Conservation (phyloP, 306 rosid species). For the apple (Malus domestica) region DNA sequence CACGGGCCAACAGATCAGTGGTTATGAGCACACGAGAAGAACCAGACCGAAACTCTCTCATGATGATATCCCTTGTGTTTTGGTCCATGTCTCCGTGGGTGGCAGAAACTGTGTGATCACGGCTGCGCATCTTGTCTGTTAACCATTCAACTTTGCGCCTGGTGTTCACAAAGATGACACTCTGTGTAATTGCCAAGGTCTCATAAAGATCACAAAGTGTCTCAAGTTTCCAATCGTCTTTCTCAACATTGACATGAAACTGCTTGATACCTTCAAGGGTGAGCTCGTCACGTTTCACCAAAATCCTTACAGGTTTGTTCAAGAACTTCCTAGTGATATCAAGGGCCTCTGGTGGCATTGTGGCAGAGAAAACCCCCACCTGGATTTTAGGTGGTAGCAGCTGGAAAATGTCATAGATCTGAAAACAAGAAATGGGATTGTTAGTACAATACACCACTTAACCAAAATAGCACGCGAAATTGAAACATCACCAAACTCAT, state of each 20-base stretch:
- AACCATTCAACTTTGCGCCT: constrained; percentile 70
- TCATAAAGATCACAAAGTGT: constrained; percentile 59
- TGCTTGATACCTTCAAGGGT: constrained; percentile 64
- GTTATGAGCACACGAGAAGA: constrained; percentile 68
- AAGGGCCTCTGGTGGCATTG: constrained; percentile 75
- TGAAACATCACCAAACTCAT: background rate
- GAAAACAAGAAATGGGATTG: background rate
- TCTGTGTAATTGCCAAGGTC: constrained; percentile 62
- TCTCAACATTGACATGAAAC: constrained; percentile 52
- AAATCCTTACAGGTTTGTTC: constrained; percentile 60
- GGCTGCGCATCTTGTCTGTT: constrained; percentile 56
- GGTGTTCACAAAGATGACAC: constrained; percentile 63
- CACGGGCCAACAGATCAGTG: constrained; percentile 66
- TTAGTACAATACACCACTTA: constrained; percentile 3
- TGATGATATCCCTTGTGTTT: constrained; percentile 64
- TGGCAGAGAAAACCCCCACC: constrained; percentile 72
- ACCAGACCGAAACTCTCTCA: constrained; percentile 75
- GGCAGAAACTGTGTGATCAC: constrained; percentile 65
- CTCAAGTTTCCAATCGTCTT: constrained; percentile 68
- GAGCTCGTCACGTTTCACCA: constrained; percentile 65
- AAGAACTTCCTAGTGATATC: constrained; percentile 70
- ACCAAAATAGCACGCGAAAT: background rate
- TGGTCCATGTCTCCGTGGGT: constrained; percentile 84
- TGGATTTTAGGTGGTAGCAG: constrained; percentile 67
- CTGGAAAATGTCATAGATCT: constrained; percentile 78